These are phyloP conservation scores for Sporothrix curviconia DNA, from an alignment of 2,329 filamentous ascomycete species.

Conservation along the genomic window DNA sequence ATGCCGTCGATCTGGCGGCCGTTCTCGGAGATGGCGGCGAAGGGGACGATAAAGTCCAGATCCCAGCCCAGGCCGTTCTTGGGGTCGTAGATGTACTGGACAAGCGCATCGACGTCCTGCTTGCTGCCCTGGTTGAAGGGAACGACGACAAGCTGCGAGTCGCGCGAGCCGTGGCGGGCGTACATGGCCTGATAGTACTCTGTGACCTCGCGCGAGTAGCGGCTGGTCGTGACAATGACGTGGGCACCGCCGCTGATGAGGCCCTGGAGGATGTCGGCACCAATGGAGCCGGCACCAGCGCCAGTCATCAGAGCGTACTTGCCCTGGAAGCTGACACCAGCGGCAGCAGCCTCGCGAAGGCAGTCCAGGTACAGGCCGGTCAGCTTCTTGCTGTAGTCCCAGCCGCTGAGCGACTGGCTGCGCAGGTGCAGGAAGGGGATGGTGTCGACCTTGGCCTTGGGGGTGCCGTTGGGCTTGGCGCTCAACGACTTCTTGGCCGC, in stretches of 20 bases:
- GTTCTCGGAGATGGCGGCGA: conserved; percentile 95
- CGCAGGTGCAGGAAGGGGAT: conserved; percentile 97
- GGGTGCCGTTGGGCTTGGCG: conserved; percentile 45
- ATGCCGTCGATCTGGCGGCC: conserved; percentile 95
- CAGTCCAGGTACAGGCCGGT: conserved; percentile 89
- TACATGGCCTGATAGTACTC: conserved; percentile 99
- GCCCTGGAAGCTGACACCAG: conserved; percentile 84
- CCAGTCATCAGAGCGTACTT: conserved; percentile 98
- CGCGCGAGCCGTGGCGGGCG: conserved; percentile 83
- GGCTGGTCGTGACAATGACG: conserved; percentile 92
- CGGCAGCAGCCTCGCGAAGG: conserved; percentile 78
- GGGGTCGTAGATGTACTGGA: conserved; percentile 93
- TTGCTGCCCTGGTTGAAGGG: conserved; percentile 99
- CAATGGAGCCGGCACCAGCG: conserved; percentile 94
- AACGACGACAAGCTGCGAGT: conserved; percentile 94
- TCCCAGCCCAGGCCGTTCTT: conserved; percentile 99
- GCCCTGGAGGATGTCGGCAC: conserved; percentile 91
- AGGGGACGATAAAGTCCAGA: conserved; percentile 90
- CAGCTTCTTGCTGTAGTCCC: conserved; percentile 99
- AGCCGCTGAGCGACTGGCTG: conserved; percentile 86
- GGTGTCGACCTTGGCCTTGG: conserved; percentile 90
- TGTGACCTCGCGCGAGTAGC: conserved; percentile 94
- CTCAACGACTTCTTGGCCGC: conserved; percentile 41
- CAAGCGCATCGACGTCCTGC: conserved; percentile 88
- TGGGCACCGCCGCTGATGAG: conserved; percentile 94